Evolutionary conservation across 495 filamentous ascomycete genomes (phyloP), one percentile per base, ranked within the genome.

Genomic region (Aspergillus indologenus): DNA sequence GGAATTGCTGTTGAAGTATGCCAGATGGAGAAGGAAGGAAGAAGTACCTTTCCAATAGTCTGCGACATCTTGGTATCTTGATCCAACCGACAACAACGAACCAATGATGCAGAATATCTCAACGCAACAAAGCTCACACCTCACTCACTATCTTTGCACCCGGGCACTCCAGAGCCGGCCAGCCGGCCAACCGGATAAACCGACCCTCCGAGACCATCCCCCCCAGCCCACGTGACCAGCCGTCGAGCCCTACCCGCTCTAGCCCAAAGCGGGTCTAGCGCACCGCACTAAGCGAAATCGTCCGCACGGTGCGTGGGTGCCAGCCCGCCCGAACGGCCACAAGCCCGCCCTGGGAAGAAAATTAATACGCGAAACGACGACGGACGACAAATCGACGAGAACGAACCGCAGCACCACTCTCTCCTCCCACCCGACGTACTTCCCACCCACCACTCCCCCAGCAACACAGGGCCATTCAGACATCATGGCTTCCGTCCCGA

Each of bases 401-500:
- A n/a, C n/a, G n/a, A n/a, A n/a, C n/a, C n/a, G n/a, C n/a, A n/a
- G n/a, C 56, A 53, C 45, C 51, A n/a, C 26, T 29, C 61, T 43
- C 53, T 44, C 24, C 57, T 23, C 53, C 59, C 47, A 34, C 48
- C 56, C 34, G 34, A 40, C 34, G 23, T 54, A 54, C 52, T 54
- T 54, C 52, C 52, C 52, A 51, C 49, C 51, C 47, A 53, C 47
- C 74, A 72, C 76, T 75, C 74, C 68, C 68, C 68, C 65, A 61
- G 70, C 75, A 71, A 75, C 75, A 73, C 68, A 75, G 68, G 70
- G 75, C 72, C 72, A 75, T 74, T 68, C 61, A 62, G 68, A n/a
- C 75, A 88, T 66, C 79, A 94, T 92, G 89, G 83, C 88, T 74
- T 82, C 89, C 68, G 78, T 82, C 60, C 90, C 90, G 81, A 90